phyloP scores from a whole-genome alignment of 495 filamentous ascomycete genomes.

The Delitschia confertaspora region DNA sequence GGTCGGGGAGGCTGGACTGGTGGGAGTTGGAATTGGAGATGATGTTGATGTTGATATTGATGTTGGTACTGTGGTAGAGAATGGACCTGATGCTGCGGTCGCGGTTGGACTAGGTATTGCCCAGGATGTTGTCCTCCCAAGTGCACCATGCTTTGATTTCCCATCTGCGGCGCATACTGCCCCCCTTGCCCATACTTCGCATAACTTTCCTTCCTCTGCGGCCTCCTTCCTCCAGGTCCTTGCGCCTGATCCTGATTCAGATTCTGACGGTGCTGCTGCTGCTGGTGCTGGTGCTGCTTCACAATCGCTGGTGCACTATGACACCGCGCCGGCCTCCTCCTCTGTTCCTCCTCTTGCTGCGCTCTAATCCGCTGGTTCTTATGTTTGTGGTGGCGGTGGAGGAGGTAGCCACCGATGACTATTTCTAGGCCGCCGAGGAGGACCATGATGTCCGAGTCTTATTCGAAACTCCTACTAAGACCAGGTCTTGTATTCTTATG shows the following conservation, averaged over 20 bases:
- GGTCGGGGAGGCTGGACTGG: too few relatives aligned
- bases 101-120: constrained; percentile 8
- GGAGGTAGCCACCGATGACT: constrained; percentile 16
- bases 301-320: background rate
- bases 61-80: constrained; percentile 8
- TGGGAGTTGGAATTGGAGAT: constrained; percentile 6
- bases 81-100: too few relatives aligned
- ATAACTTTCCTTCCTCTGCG: too few relatives aligned
- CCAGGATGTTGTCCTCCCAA: background rate
- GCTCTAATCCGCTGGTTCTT: constrained; percentile 18
- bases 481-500: too few relatives aligned
- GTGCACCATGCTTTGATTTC: too few relatives aligned
- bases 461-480: too few relatives aligned
- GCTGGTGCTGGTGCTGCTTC: background rate
- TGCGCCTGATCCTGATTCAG: too few relatives aligned
- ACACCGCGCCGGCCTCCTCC: constrained; percentile 12
- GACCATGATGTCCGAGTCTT: constrained; percentile 26
- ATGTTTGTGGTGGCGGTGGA: constrained; percentile 22
- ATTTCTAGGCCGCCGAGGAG: constrained; percentile 19
- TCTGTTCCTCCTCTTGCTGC: constrained; percentile 8
- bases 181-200: too few relatives aligned
- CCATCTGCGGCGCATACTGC: too few relatives aligned
- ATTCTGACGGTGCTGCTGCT: constrained; percentile 4
- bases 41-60: constrained; percentile 6
- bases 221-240: too few relatives aligned